Evolutionary conservation across 371 early-diverging fungal species (phyloP).

Genomic region (Vavraia culicis): DNA sequence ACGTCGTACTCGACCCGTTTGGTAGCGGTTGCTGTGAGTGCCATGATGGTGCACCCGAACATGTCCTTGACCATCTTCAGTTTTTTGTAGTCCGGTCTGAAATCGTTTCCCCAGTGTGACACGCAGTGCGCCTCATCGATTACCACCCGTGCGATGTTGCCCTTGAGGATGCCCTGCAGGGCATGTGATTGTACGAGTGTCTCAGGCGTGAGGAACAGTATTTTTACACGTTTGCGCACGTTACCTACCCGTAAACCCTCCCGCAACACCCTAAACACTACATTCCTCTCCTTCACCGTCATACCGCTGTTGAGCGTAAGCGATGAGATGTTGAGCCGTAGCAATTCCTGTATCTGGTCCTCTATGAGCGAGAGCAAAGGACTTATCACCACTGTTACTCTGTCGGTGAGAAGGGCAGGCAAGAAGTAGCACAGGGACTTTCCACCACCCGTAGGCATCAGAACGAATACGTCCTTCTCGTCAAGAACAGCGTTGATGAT

Average conservation of each 20-base stretch:
- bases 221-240: slow-evolving; percentile 38
- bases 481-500: slow-evolving; percentile 67
- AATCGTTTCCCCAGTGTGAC: slow-evolving; percentile 86
- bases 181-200: slow-evolving; percentile 53
- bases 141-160: slow-evolving; percentile 53
- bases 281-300: slow-evolving; percentile 9
- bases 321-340: slow-evolving; percentile 55
- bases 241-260: slow-evolving; percentile 1
- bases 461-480: slow-evolving; percentile 73
- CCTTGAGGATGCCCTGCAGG: slow-evolving; percentile 49
- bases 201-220: slow-evolving; percentile 86
- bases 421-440: slow-evolving; percentile 90
- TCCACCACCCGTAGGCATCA: slow-evolving; percentile 99
- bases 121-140: slow-evolving; percentile 96
- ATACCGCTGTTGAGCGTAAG: slow-evolving; percentile 48
- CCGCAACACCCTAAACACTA: slow-evolving; percentile 6
- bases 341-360: slow-evolving; percentile 70
- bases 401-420: slow-evolving; percentile 57
- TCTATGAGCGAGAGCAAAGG: slow-evolving; percentile 84
- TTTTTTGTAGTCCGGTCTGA: slow-evolving; percentile 46
- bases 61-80: slow-evolving; percentile 47
- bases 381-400: slow-evolving; percentile 75
- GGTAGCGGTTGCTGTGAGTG: slow-evolving; percentile 89
- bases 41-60: slow-evolving; percentile 63
- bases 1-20: slow-evolving; percentile 56